phyloP scores from a whole-genome alignment of 768 basidiomycete species.

The Chalciporus pseudorubinellus region DNA sequence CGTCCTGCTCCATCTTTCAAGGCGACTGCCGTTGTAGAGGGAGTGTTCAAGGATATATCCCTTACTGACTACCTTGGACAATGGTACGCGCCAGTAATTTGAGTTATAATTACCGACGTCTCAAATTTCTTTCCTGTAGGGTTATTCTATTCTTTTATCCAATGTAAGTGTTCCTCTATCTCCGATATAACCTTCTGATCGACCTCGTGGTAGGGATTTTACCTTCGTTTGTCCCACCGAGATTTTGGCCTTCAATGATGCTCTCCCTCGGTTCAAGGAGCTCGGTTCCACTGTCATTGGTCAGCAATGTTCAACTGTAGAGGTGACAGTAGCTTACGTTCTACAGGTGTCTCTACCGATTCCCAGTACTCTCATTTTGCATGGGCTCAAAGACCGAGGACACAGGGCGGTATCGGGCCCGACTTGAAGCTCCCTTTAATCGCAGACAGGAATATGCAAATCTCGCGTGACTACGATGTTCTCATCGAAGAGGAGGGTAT shows the following conservation, averaged over 20 bases:
- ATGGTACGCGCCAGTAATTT: constrained; percentile 51
- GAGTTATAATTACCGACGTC: background rate
- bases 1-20: constrained; percentile 83
- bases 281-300: constrained; percentile 78
- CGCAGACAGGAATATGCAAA: constrained; percentile 75
- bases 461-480: constrained; percentile 84
- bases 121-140: constrained; percentile 43
- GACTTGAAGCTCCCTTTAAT: constrained; percentile 82
- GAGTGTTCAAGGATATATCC: constrained; percentile 76
- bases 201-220: constrained; percentile 57
- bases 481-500: constrained; percentile 87
- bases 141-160: constrained; percentile 95
- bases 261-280: constrained; percentile 69
- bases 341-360: constrained; percentile 77
- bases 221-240: constrained; percentile 95
- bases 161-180: constrained; percentile 53
- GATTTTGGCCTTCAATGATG: constrained; percentile 92
- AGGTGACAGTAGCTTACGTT: background rate
- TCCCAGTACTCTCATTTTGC: constrained; percentile 86
- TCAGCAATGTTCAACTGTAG: constrained; percentile 28
- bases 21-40: constrained; percentile 70
- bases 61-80: constrained; percentile 71
- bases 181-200: background rate
- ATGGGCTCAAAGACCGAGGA: constrained; percentile 79
- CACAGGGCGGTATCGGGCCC: constrained; percentile 87